Evolutionary conservation across 2,329 filamentous ascomycete species (phyloP), one percentile per base, ranked within the genome.

Genomic region (Fusarium protoensiforme): DNA sequence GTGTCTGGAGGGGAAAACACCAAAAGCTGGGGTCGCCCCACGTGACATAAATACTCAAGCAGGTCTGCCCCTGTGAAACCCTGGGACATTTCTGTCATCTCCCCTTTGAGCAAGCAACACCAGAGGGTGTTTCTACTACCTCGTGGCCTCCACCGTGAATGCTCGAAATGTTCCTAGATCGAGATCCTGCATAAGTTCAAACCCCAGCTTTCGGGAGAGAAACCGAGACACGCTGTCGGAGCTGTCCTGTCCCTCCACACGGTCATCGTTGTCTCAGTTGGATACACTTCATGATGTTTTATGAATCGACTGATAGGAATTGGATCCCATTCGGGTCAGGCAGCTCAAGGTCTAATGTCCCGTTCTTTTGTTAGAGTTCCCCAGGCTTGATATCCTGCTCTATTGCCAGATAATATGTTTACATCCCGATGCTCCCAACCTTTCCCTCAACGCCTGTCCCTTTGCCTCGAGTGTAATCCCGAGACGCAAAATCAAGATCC

Each of bases 371-470:
- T 31, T 27, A 7, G 31, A 36, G 22, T 29, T 29, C 33, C 24
- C 11, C 41, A 20, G 51, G 29, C 35, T 39, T 38, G 10, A n/a
- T 38, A 16, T 29, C 29, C 48, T 60, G n/a, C 22, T 63, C 33
- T 61, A 70, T 62, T 10, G 36, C 39, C 27, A 36, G 53, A 36
- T 53, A 54, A n/a, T 56, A 22, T 48, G 43, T 13, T 24, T 67
- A 43, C 38, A 69, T 16, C 43, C 20, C 8, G 5, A 35, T 35
- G 20, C 20, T 22, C n/a, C 39, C 51, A 59, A 3, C 39, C 66
- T n/a, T 38, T 48, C 27, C 66, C 29, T 60, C 10, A 77, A 76
- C 73, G 67, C 75, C 75, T 59, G 38, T 57, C 61, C 57, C 39
- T 33, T 18, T 24, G 53, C 36, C 35, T 48, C 31, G 16, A 59